A percentile compares a stretch with the other conserved stretches of the same genome.
phyloP scores from a whole-genome alignment of 768 basidiomycete species.

The Suillus ampliporus region DNA sequence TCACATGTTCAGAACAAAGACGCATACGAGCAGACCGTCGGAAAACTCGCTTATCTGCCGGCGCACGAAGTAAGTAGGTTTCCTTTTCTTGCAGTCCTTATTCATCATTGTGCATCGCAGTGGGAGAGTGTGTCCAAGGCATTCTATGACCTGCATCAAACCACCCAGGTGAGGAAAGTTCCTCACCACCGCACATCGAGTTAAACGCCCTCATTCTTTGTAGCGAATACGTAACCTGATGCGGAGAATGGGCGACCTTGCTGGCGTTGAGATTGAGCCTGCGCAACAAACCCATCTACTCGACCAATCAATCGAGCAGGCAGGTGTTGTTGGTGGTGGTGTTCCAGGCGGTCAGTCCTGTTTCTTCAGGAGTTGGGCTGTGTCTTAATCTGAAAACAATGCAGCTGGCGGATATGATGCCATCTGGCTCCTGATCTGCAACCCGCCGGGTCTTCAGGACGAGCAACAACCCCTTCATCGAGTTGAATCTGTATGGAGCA shows the following conservation, averaged over 20 bases:
- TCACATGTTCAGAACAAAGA: slow-evolving; percentile 52
- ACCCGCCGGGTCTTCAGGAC: slow-evolving; percentile 52
- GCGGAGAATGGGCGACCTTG: slow-evolving; percentile 79
- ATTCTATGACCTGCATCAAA: slow-evolving; percentile 61
- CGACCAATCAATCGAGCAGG: slow-evolving; percentile 73
- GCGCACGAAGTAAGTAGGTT: slow-evolving; percentile 52
- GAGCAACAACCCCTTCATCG: slow-evolving; percentile 53
- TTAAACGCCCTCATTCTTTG: slow-evolving; percentile 4
- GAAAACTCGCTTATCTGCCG: slow-evolving; percentile 65
- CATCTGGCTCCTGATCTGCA: slow-evolving; percentile 88
- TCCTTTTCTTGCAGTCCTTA: slow-evolving; percentile 1
- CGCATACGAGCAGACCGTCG: slow-evolving; percentile 61
- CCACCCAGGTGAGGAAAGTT: slow-evolving; percentile 56
- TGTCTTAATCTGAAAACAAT: slow-evolving; percentile 10
- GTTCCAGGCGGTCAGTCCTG: slow-evolving; percentile 87
- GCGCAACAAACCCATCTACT: slow-evolving; percentile 83
- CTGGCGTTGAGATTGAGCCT: slow-evolving; percentile 89
- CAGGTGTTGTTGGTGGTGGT: slow-evolving; percentile 92
- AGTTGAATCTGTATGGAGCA: slow-evolving; percentile 72
- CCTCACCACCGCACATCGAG: not conserved
- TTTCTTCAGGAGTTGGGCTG: not conserved
- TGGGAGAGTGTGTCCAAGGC: slow-evolving; percentile 60
- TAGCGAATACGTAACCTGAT: slow-evolving; percentile 81
- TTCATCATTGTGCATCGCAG: slow-evolving; percentile 36
- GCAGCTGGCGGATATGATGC: slow-evolving; percentile 97